Conservation (phyloP, 257 asterid genomes). For the Parsonsia alboflavescens region DNA sequence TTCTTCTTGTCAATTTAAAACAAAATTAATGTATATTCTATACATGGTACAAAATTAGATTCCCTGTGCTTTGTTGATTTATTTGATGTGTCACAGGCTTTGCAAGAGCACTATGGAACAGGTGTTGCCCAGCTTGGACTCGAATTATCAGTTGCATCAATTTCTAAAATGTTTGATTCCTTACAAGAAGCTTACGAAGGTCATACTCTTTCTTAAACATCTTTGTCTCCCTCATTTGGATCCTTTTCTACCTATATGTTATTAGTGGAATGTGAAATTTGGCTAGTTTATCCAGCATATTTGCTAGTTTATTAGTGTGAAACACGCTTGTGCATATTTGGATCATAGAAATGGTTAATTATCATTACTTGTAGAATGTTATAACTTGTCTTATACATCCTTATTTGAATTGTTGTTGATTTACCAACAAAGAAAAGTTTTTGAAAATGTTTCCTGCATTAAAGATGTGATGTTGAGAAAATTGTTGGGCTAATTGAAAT, state of each 20-base stretch:
- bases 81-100: slow-evolving; percentile 41
- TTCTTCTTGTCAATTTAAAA: background rate
- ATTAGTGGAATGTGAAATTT: background rate
- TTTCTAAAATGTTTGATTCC: slow-evolving; percentile 61
- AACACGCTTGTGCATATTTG: background rate
- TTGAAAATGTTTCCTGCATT: background rate
- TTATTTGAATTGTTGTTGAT: background rate
- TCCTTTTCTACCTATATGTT: background rate
- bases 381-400: background rate
- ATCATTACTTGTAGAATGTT: background rate
- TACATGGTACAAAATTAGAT: background rate
- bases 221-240: background rate
- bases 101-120: slow-evolving; percentile 57
- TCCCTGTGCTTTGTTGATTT: background rate
- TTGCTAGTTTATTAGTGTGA: background rate
- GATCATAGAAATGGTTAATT: background rate
- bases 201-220: slow-evolving; percentile 16
- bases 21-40: background rate
- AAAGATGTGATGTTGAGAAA: background rate
- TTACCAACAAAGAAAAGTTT: background rate
- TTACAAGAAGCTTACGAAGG: slow-evolving; percentile 60
- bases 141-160: slow-evolving; percentile 51
- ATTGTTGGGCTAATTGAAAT: background rate
- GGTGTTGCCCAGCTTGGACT: slow-evolving; percentile 50
- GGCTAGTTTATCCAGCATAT: too few relatives aligned